Conservation (phyloP, 306 rosid genomes). For the Fragaria nilgerrensis region DNA sequence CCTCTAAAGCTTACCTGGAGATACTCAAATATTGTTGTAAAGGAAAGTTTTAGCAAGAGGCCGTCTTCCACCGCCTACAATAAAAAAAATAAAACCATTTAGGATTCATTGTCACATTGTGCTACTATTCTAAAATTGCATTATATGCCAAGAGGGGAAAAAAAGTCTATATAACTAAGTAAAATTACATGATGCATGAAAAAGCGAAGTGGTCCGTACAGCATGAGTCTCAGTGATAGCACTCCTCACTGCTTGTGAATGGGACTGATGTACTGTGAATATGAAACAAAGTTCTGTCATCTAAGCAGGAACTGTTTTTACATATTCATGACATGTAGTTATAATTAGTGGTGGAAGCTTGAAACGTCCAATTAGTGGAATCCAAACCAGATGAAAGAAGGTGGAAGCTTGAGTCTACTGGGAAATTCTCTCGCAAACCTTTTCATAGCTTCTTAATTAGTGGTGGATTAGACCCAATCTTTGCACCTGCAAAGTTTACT, state of each 20-base stretch:
- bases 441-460: too few relatives aligned
- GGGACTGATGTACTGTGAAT: conserved; percentile 52
- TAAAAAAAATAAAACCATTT: conserved; percentile 4
- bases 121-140: conserved; percentile 17
- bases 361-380: too few relatives aligned
- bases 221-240: conserved; percentile 64
- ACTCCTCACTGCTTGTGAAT: conserved; percentile 67
- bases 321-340: not conserved
- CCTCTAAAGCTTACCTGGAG: conserved; percentile 65
- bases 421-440: too few relatives aligned
- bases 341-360: too few relatives aligned
- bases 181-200: too few relatives aligned
- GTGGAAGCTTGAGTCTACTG: too few relatives aligned
- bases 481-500: too few relatives aligned
- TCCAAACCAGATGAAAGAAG: too few relatives aligned
- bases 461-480: too few relatives aligned
- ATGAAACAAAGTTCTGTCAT: conserved; percentile 35
- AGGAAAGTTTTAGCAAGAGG: conserved; percentile 67
- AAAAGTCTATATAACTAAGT: not conserved
- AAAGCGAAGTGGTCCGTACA: conserved; percentile 47
- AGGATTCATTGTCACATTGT: conserved; percentile 12
- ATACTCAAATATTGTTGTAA: conserved; percentile 84
- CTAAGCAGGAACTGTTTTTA: conserved; percentile 14
- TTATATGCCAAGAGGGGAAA: conserved; percentile 7
- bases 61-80: conserved; percentile 68